Percentiles rank a stretch among this genome's conserved stretches.
phyloP scores from a whole-genome alignment of 1,284 basidiomycete genomes.

The Pyrrhoderma lamaoense region DNA sequence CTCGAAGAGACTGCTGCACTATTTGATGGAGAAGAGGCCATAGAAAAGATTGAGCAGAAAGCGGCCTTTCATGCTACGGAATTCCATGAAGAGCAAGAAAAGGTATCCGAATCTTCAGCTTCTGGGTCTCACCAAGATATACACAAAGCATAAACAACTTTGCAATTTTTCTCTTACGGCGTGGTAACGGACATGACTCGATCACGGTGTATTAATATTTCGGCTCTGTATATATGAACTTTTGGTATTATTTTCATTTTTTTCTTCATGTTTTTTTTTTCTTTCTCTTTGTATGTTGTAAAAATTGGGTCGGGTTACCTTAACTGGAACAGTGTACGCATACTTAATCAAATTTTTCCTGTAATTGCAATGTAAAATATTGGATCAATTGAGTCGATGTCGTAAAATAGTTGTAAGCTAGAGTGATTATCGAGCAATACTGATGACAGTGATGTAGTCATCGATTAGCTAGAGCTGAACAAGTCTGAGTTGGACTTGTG shows the following conservation, averaged over 20 bases:
- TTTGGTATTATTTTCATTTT: background rate
- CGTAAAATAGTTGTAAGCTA: too few species aligned
- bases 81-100: background rate
- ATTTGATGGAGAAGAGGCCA: constrained; percentile 57
- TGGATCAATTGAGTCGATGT: too few species aligned
- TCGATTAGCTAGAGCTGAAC: too few species aligned
- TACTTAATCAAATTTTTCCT: too few species aligned
- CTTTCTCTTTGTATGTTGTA: too few species aligned
- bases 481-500: too few species aligned
- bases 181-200: background rate
- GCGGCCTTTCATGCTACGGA: constrained; percentile 14
- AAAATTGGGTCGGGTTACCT: too few species aligned
- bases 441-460: too few species aligned
- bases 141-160: background rate
- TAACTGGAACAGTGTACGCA: too few species aligned
- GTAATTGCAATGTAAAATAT: too few species aligned
- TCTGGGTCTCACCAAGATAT: background rate
- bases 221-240: background rate
- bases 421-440: too few species aligned
- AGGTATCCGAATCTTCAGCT: background rate
- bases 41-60: constrained; percentile 33
- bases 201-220: background rate
- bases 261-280: background rate
- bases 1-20: constrained; percentile 71
- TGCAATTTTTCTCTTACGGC: too few species aligned